A percentile compares a stretch with the other conserved stretches of the same genome.
Conservation (phyloP, 345 rosid genomes). For the Anastatica hierochuntica region DNA sequence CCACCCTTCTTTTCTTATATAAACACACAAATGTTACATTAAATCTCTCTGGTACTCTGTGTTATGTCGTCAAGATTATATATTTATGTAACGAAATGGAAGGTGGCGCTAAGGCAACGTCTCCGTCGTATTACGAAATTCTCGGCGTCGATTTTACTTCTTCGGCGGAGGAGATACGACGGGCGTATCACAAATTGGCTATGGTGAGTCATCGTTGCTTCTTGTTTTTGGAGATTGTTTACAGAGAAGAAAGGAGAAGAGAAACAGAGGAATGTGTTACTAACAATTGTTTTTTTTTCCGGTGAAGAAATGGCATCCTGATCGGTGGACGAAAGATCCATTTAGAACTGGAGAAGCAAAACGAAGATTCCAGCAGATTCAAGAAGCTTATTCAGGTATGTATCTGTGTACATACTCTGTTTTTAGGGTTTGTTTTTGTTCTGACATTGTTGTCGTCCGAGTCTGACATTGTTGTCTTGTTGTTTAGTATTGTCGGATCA, state of each 20-base stretch:
- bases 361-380: slow-evolving; percentile 78
- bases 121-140: slow-evolving; percentile 42
- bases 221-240: background rate
- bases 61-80: background rate
- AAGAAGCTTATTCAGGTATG: slow-evolving; percentile 88
- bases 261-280: background rate
- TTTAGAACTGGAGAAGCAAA: slow-evolving; percentile 59
- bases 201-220: slow-evolving; percentile 38
- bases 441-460: background rate
- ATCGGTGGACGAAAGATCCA: slow-evolving; percentile 49
- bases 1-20: slow-evolving; percentile 11
- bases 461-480: slow-evolving; percentile 7
- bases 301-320: slow-evolving; percentile 89
- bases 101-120: slow-evolving; percentile 24
- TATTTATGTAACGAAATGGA: slow-evolving; percentile 5
- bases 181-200: slow-evolving; percentile 83
- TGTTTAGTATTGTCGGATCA: slow-evolving; percentile 56
- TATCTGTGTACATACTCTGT: background rate
- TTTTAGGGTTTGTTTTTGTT: background rate
- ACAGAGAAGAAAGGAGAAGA: background rate
- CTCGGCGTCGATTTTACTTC: slow-evolving; percentile 73
- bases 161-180: slow-evolving; percentile 64
- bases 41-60: background rate
- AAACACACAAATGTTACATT: background rate
- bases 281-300: background rate